Percentiles rank a stretch among this genome's conserved stretches.
Evolutionary conservation across 495 filamentous ascomycete species (phyloP).

Genomic region (Neurospora sp.): DNA sequence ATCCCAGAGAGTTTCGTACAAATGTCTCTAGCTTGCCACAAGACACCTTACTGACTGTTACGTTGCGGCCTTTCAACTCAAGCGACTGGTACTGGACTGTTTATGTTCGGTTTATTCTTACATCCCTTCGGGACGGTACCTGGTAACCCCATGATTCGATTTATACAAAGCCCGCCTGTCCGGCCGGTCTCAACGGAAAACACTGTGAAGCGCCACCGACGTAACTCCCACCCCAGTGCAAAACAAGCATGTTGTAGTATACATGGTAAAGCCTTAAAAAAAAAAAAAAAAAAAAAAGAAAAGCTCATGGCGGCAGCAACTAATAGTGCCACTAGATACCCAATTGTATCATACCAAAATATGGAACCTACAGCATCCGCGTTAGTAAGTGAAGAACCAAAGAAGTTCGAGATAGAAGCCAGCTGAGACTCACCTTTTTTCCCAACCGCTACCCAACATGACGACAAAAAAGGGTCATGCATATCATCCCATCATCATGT

Average conservation of each 20-base stretch:
- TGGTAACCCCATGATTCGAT: background rate
- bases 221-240: background rate
- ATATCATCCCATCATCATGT: background rate
- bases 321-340: background rate
- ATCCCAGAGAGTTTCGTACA: background rate
- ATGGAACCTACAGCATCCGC: background rate
- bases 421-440: background rate
- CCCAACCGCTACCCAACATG: background rate
- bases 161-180: background rate
- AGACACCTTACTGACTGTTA: background rate
- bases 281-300: background rate
- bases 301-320: background rate
- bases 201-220: background rate
- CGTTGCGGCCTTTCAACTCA: background rate
- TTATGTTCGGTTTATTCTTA: background rate
- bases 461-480: background rate
- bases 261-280: background rate
- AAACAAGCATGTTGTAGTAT: background rate
- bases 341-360: background rate
- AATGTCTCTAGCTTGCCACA: too few relatives aligned
- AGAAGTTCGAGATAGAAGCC: background rate
- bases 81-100: background rate
- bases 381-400: background rate
- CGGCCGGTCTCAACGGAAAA: background rate
- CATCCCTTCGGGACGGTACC: background rate